phyloP scores from a whole-genome alignment of 441 rosid species.

The Erodium texanum region DNA sequence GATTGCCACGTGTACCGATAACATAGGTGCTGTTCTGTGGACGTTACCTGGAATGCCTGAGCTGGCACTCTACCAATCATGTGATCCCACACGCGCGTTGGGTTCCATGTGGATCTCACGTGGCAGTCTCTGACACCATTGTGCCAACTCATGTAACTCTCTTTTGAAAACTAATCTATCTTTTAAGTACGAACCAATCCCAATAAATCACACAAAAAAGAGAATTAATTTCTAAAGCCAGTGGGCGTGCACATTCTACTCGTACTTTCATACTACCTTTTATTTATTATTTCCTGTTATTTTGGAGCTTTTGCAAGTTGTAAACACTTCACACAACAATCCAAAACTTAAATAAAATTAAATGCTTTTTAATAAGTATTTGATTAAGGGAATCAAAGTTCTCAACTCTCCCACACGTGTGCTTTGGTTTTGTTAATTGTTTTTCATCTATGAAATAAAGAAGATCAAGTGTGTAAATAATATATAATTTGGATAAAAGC shows the following conservation, averaged over 20 bases:
- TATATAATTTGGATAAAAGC: no score
- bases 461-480: no score
- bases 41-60: no score
- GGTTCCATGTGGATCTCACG: constrained; percentile 1
- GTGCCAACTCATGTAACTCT: not conserved
- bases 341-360: not conserved
- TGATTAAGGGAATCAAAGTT: not conserved
- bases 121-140: not conserved
- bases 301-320: not conserved
- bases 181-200: not conserved
- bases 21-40: not conserved
- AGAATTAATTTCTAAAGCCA: not conserved
- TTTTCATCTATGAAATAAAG: no score
- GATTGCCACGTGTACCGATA: not conserved
- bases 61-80: not conserved
- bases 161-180: not conserved
- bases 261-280: not conserved
- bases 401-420: not conserved
- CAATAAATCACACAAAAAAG: not conserved
- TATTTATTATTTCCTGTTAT: not conserved
- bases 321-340: not conserved
- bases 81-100: not conserved
- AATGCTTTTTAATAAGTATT: not conserved
- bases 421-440: not conserved
- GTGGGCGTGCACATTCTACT: constrained; percentile 4